phyloP scores from a whole-genome alignment of 2,329 filamentous ascomycete species.

The Ophiocordyceps robertsii region DNA sequence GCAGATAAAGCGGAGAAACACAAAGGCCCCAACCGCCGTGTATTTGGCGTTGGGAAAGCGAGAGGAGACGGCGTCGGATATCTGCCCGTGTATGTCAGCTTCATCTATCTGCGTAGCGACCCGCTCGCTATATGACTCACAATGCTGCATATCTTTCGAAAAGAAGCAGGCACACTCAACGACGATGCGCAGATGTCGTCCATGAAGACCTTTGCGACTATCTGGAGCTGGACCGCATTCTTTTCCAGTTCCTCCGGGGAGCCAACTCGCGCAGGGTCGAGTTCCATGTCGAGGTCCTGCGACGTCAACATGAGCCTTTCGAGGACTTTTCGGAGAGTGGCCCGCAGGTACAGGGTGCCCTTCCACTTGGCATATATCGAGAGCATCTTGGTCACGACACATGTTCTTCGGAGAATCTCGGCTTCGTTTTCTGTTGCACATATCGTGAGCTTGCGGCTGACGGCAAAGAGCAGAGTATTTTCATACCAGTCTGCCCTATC shows the following conservation, averaged over 20 bases:
- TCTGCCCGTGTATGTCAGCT: constrained; percentile 20
- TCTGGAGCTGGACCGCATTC: constrained; percentile 51
- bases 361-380: constrained; percentile 63
- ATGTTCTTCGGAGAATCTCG: constrained; percentile 53
- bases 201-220: constrained; percentile 58
- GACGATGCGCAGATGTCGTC: constrained; percentile 55
- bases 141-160: constrained; percentile 55
- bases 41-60: constrained; percentile 59
- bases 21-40: constrained; percentile 57
- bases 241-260: constrained; percentile 51
- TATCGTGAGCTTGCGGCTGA: constrained; percentile 1
- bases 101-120: not conserved
- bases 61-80: constrained; percentile 47
- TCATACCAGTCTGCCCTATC: constrained; percentile 47
- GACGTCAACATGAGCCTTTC: constrained; percentile 53
- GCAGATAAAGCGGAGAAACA: constrained; percentile 60
- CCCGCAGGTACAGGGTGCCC: constrained; percentile 47
- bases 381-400: constrained; percentile 60
- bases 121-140: constrained; percentile 24
- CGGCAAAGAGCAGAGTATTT: not conserved
- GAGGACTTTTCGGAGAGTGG: constrained; percentile 52
- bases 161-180: constrained; percentile 45
- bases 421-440: constrained; percentile 44
- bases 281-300: constrained; percentile 53
- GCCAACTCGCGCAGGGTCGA: constrained; percentile 48